Percentiles rank a stretch among this genome's conserved stretches.
Evolutionary conservation across 2,329 filamentous ascomycete genomes (phyloP).

Genomic region (Aspergillus luchuensis): DNA sequence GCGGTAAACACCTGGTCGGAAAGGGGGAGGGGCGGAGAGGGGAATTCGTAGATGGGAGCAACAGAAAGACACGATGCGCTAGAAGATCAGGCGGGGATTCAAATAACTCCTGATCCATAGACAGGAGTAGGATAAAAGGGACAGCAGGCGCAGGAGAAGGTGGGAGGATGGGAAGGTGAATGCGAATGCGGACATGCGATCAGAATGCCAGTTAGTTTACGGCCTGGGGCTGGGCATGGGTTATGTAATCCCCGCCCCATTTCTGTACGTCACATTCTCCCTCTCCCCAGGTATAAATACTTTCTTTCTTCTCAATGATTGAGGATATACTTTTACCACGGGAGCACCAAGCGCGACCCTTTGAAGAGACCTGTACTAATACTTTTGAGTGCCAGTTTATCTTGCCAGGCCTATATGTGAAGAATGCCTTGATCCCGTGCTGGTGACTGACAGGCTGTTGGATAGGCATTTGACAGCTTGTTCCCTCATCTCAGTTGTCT

Average conservation of each 20-base stretch:
- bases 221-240: constrained; percentile 3
- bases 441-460: too few relatives aligned
- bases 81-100: constrained; percentile 8
- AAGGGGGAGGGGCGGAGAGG: constrained; percentile 16
- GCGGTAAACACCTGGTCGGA: constrained; percentile 31
- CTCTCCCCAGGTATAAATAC: too few relatives aligned
- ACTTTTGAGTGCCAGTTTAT: too few relatives aligned
- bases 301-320: too few relatives aligned
- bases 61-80: constrained; percentile 9
- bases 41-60: constrained; percentile 18
- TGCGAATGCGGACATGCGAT: constrained; percentile 11
- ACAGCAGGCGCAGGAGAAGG: constrained; percentile 3
- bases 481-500: too few relatives aligned
- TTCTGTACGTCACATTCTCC: not conserved
- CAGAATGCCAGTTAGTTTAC: not conserved
- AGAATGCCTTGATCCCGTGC: too few relatives aligned
- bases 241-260: constrained; percentile 3
- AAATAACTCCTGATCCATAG: constrained; percentile 30
- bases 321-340: too few relatives aligned
- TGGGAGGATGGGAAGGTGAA: constrained; percentile 3
- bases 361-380: too few relatives aligned
- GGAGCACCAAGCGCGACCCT: too few relatives aligned
- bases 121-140: constrained; percentile 22
- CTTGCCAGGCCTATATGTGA: too few relatives aligned
- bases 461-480: too few relatives aligned